phyloP scores from a whole-genome alignment of 208 protist genomes.

The Vickermania ingenoplastis region DNA sequence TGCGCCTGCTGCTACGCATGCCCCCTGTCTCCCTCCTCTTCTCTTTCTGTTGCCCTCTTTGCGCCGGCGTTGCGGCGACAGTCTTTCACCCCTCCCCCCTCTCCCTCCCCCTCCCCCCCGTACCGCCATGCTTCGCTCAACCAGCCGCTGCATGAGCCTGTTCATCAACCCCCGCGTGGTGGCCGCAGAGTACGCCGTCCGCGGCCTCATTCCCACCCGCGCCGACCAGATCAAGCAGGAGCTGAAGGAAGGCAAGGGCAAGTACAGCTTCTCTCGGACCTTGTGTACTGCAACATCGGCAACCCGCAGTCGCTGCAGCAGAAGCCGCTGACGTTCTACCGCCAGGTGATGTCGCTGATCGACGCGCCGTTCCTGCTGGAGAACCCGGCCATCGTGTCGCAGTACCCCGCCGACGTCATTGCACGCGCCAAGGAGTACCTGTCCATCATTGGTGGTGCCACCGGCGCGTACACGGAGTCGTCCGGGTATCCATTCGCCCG shows the following conservation, averaged over 20 bases:
- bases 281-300: slow-evolving; percentile 99
- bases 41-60: too few species aligned
- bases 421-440: slow-evolving; percentile 78
- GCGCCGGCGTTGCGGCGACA: too few species aligned
- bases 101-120: too few species aligned
- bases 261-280: slow-evolving; percentile 57
- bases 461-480: slow-evolving; percentile 96
- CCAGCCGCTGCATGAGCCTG: too few species aligned
- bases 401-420: slow-evolving; percentile 87
- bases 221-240: slow-evolving; percentile 70
- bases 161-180: slow-evolving; percentile 61
- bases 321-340: slow-evolving; percentile 94
- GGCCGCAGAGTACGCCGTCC: slow-evolving; percentile 81
- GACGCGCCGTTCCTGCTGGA: slow-evolving; percentile 67
- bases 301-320: slow-evolving; percentile 97
- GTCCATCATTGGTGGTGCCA: slow-evolving; percentile 29
- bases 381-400: slow-evolving; percentile 20
- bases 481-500: slow-evolving; percentile 85
- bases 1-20: too few species aligned
- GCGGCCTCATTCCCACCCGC: slow-evolving; percentile 71
- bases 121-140: too few species aligned
- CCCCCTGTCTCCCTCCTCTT: too few species aligned
- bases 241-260: slow-evolving; percentile 27
- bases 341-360: slow-evolving; percentile 88
- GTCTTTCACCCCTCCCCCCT: too few species aligned